Evolutionary conservation across 1,284 basidiomycete genomes (phyloP).

Genomic region (Boletellus deceptivus): DNA sequence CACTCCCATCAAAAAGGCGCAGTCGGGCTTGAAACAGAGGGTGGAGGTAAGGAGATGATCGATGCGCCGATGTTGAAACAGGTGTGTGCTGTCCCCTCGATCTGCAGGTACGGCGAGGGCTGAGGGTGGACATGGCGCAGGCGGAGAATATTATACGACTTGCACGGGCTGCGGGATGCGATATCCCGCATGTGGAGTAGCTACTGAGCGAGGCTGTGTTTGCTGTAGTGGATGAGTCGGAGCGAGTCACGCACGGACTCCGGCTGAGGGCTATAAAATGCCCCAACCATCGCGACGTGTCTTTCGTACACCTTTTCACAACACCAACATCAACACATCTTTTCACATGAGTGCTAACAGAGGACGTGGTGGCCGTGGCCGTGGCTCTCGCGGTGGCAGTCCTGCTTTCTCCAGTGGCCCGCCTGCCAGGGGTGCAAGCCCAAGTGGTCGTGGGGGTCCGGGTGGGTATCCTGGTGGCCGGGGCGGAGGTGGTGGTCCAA

Average conservation of each 20-base stretch:
- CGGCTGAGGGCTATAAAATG: not conserved
- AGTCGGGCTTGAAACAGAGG: conserved; percentile 60
- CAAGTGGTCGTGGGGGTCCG: conserved; percentile 23
- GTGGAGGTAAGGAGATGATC: conserved; percentile 79
- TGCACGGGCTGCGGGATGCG: conserved; percentile 62
- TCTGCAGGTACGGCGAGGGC: not conserved
- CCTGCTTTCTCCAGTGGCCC: conserved; percentile 5
- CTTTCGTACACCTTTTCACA: not conserved
- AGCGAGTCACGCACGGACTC: not conserved
- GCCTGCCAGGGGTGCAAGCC: conserved; percentile 8
- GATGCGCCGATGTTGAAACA: conserved; percentile 92
- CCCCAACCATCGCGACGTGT: no score
- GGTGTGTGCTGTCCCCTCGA: conserved; percentile 37
- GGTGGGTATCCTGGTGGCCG: conserved; percentile 24
- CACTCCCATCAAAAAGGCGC: conserved; percentile 54
- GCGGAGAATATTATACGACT: conserved; percentile 64
- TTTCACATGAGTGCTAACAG: conserved; percentile 20
- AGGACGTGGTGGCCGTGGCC: conserved; percentile 17
- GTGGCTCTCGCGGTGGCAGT: conserved; percentile 20
- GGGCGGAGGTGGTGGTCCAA: conserved; percentile 32
- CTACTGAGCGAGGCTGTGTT: not conserved
- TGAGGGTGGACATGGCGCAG: conserved; percentile 35
- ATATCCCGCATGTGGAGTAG: conserved; percentile 47
- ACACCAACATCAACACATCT: not conserved
- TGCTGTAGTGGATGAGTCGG: not conserved